Evolutionary conservation across 1,284 basidiomycete genomes (phyloP).

Genomic region (Puccinia hordei): DNA sequence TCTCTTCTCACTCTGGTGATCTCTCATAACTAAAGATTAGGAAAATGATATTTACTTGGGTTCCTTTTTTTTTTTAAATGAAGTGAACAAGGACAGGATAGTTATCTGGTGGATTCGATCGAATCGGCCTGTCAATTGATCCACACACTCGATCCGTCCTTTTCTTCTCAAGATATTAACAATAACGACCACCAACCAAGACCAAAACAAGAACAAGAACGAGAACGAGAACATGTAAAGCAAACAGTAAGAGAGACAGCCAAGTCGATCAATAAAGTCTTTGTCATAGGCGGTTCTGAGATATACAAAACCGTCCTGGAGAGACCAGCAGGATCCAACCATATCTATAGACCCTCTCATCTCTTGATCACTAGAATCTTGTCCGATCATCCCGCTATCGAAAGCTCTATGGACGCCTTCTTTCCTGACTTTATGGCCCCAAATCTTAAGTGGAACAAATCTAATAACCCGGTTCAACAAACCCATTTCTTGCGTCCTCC

Average conservation of each 20-base stretch:
- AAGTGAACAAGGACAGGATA: slow-evolving; percentile 5
- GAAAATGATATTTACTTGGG: too few relatives aligned
- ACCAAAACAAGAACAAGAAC: slow-evolving; percentile 53
- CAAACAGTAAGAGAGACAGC: slow-evolving; percentile 50
- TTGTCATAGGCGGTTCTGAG: slow-evolving; percentile 87
- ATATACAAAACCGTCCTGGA: slow-evolving; percentile 74
- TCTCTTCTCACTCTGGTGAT: too few relatives aligned
- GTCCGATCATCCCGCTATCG: slow-evolving; percentile 61
- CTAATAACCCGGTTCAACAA: neutral
- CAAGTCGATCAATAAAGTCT: slow-evolving; percentile 60
- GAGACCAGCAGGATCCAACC: neutral
- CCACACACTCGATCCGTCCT: slow-evolving; percentile 38
- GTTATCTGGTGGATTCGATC: slow-evolving; percentile 19
- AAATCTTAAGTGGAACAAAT: slow-evolving; percentile 3
- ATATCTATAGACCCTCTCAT: slow-evolving; percentile 64
- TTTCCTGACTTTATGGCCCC: slow-evolving; percentile 71
- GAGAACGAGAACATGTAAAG: slow-evolving; percentile 12
- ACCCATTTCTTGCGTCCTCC: slow-evolving; percentile 2
- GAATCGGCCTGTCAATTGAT: slow-evolving; percentile 37
- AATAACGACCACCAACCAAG: slow-evolving; percentile 54
- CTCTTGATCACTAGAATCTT: slow-evolving; percentile 84
- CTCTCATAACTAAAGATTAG: too few relatives aligned
- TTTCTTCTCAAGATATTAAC: neutral
- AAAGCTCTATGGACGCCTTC: slow-evolving; percentile 80
- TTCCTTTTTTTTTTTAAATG: too few relatives aligned